phyloP scores from a whole-genome alignment of 208 protist genomes.

The Phytomonas serpens region DNA sequence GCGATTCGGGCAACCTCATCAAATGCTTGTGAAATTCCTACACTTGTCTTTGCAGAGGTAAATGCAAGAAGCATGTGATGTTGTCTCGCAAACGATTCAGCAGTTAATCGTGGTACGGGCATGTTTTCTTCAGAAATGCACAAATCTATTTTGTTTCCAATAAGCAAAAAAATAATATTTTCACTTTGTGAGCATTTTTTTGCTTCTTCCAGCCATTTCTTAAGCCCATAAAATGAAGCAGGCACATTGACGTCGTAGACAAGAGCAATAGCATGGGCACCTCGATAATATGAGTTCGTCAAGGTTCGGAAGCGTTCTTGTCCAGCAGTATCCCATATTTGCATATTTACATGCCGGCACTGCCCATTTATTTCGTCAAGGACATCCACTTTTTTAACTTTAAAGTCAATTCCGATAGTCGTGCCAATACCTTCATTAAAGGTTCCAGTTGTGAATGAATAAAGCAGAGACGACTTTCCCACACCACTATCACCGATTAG shows the following conservation, averaged over 20 bases:
- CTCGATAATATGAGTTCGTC: constrained; percentile 76
- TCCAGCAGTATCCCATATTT: constrained; percentile 87
- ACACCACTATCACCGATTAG: constrained; percentile 79
- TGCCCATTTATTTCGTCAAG: constrained; percentile 25
- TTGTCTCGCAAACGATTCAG: constrained; percentile 53
- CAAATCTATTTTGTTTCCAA: constrained; percentile 84
- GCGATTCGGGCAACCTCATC: constrained; percentile 62
- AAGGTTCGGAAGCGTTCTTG: constrained; percentile 84
- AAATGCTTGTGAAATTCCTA: constrained; percentile 70
- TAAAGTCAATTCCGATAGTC: constrained; percentile 90
- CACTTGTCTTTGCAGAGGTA: constrained; percentile 67
- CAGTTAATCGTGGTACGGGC: constrained; percentile 35
- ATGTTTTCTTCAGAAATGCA: constrained; percentile 25
- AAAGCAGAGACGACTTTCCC: constrained; percentile 72
- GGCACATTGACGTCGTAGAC: constrained; percentile 86
- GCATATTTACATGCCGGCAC: constrained; percentile 68
- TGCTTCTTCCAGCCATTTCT: constrained; percentile 73
- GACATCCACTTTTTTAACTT: constrained; percentile 65
- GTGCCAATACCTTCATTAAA: constrained; percentile 54
- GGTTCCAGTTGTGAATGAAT: constrained; percentile 63
- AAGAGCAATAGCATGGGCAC: constrained; percentile 72
- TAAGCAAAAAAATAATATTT: constrained; percentile 51
- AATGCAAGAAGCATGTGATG: constrained; percentile 82
- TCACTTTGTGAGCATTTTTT: constrained; percentile 37
- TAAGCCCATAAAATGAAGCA: constrained; percentile 59